These are phyloP conservation scores for Leucocoprinus sp. DNA, from an alignment of 768 basidiomycete genomes.

Conservation along the genomic window DNA sequence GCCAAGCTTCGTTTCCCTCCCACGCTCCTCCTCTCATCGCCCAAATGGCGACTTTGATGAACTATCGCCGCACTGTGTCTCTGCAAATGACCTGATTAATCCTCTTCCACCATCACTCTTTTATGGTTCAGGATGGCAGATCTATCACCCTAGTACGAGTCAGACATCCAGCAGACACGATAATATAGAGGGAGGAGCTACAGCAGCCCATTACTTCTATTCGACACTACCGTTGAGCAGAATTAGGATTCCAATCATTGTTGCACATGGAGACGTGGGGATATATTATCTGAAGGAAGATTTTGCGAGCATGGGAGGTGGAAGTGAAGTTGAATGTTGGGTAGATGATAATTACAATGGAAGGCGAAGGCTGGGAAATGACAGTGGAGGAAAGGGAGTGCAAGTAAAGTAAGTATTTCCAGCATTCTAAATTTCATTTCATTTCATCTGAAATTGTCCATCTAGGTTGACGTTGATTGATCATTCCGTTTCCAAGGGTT, in stretches of 20 bases:
- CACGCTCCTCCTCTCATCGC: slow-evolving; percentile 36
- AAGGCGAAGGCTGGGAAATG: slow-evolving; percentile 66
- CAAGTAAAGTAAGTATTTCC: slow-evolving; percentile 44
- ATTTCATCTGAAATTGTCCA: too few species aligned
- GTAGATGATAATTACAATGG: slow-evolving; percentile 93
- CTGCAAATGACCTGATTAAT: slow-evolving; percentile 97
- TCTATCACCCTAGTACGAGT: slow-evolving; percentile 47
- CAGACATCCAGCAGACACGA: slow-evolving; percentile 19
- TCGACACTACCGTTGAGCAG: slow-evolving; percentile 78
- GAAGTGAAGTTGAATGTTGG: slow-evolving; percentile 84
- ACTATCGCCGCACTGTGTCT: slow-evolving; percentile 85
- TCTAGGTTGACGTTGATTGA: slow-evolving; percentile 80
- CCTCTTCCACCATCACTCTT: slow-evolving; percentile 92
- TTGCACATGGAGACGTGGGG: slow-evolving; percentile 87
- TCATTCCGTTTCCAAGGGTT: slow-evolving; percentile 72
- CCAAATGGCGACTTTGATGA: slow-evolving; percentile 61
- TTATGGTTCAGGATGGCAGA: slow-evolving; percentile 88
- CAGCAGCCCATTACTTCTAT: slow-evolving; percentile 83
- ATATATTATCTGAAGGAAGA: slow-evolving; percentile 83
- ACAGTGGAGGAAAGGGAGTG: neutral
- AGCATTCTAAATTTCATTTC: slow-evolving; percentile 4
- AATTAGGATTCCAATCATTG: slow-evolving; percentile 74
- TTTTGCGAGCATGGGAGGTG: slow-evolving; percentile 44
- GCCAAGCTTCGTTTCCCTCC: slow-evolving; percentile 53
- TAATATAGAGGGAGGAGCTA: slow-evolving; percentile 22